A percentile compares a stretch with the other conserved stretches of the same genome.
phyloP scores from a whole-genome alignment of 176 grass and related monocot species.

The Zea luxurians region DNA sequence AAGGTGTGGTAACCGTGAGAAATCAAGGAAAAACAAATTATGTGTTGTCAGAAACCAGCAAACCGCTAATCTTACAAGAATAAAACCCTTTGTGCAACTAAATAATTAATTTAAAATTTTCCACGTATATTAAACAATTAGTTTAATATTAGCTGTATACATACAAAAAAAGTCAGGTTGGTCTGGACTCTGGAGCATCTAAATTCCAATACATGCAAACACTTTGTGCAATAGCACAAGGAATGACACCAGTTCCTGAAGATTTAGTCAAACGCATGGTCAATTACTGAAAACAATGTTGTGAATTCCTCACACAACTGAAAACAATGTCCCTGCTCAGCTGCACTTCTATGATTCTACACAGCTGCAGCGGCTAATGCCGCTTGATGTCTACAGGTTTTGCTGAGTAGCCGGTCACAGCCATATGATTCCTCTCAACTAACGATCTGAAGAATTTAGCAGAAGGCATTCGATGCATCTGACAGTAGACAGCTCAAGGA shows the following conservation, averaged over 20 bases:
- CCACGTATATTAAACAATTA: neutral
- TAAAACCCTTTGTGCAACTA: neutral
- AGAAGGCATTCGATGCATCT: neutral
- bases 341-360: neutral
- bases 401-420: neutral
- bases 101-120: neutral
- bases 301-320: neutral
- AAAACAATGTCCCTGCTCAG: neutral
- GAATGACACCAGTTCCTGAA: neutral
- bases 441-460: constrained; percentile 2
- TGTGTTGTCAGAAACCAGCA: neutral
- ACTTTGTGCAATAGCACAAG: neutral
- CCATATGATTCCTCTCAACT: constrained; percentile 3
- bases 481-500: neutral
- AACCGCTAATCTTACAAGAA: neutral
- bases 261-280: neutral
- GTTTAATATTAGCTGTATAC: neutral
- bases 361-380: neutral
- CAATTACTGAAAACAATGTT: neutral
- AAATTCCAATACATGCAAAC: neutral
- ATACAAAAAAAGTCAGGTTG: constrained; percentile 4
- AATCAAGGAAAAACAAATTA: neutral
- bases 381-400: too few species aligned
- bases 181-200: constrained; percentile 7
- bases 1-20: neutral